Percentiles rank a stretch among this genome's conserved stretches.
Evolutionary conservation across 805 yeast species (phyloP).

Genomic region (Tetrapisispora nanseiensis): DNA sequence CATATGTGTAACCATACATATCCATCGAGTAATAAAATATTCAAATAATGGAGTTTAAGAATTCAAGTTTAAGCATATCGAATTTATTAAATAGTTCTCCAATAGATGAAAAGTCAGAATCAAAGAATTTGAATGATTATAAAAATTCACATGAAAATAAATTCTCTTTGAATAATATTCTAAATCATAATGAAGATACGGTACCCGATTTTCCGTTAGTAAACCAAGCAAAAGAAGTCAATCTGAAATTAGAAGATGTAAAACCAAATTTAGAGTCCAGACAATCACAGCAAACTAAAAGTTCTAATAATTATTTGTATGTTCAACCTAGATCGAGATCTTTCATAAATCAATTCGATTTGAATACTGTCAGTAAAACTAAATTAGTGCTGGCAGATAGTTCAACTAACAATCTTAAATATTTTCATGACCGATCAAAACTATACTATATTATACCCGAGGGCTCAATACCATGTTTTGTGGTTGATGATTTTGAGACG

Average conservation of each 20-base stretch:
- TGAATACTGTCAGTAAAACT: slow-evolving; percentile 6
- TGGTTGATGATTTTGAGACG: slow-evolving; percentile 5
- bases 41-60: not conserved
- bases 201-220: not conserved
- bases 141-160: not conserved
- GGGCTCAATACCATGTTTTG: slow-evolving; percentile 20
- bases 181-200: not conserved
- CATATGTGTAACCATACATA: not conserved
- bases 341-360: slow-evolving; percentile 10
- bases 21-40: not conserved
- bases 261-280: not conserved
- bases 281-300: not conserved
- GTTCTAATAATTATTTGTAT: slow-evolving; percentile 4
- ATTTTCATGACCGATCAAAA: slow-evolving; percentile 12
- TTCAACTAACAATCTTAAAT: not conserved
- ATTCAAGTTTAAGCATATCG: not conserved
- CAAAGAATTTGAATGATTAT: not conserved
- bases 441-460: slow-evolving; percentile 11
- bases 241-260: not conserved
- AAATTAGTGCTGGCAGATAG: slow-evolving; percentile 1
- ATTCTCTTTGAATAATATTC: not conserved
- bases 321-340: slow-evolving; percentile 11
- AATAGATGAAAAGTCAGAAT: not conserved
- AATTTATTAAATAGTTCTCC: not conserved
- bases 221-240: not conserved